These are phyloP conservation scores for Blastomyces percursus DNA, from an alignment of 2,329 filamentous ascomycete genomes.

Conservation along the genomic window DNA sequence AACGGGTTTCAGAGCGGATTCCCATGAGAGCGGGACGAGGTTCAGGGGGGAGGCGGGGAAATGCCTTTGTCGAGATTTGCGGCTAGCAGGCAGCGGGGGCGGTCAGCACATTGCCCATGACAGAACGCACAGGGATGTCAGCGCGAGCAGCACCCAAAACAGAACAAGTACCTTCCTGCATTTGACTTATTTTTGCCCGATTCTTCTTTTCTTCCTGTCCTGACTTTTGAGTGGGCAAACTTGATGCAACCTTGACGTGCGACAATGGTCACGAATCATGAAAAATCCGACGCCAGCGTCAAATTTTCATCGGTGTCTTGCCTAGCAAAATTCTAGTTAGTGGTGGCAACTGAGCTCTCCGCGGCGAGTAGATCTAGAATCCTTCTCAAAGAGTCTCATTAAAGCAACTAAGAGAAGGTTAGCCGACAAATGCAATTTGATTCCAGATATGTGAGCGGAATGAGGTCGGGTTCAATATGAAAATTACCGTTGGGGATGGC, in stretches of 20 bases:
- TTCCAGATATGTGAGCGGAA: background rate
- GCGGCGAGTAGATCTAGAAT: background rate
- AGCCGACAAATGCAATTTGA: background rate
- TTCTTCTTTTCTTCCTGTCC: background rate
- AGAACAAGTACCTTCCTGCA: background rate
- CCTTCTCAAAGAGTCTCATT: background rate
- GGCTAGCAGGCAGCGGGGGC: background rate
- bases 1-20: background rate
- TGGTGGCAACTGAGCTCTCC: background rate
- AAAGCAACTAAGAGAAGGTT: background rate
- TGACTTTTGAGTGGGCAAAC: background rate
- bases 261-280: background rate
- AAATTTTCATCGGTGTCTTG: background rate
- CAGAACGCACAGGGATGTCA: background rate
- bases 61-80: background rate
- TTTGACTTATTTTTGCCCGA: background rate
- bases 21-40: background rate
- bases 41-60: background rate
- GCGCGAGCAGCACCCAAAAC: background rate
- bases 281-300: background rate
- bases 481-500: background rate
- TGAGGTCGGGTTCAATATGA: background rate
- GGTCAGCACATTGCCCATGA: background rate
- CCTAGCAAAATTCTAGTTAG: background rate
- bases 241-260: slow-evolving; percentile 2